Evolutionary conservation across 2,329 filamentous ascomycete species (phyloP), one percentile per base, ranked within the genome.

Genomic region (Alternaria brassicicola): DNA sequence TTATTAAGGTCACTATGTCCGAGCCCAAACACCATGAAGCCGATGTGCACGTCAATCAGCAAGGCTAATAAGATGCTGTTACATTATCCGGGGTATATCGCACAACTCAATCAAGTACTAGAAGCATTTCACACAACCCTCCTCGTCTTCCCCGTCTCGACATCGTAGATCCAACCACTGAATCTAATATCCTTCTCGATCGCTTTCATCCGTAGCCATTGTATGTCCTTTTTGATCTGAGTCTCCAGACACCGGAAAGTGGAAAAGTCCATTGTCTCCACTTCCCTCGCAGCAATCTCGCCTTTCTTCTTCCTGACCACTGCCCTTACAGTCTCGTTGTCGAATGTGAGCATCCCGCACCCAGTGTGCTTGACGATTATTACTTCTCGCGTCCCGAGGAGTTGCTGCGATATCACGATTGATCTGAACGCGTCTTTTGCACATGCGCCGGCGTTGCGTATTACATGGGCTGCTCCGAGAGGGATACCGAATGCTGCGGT

Each of bases 111-210:
- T 36, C 13, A 47, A 28, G 12, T 28, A 17, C 30, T 30, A 42
- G 7, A 43, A 15, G 4, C 17, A n/a, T 8, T 26, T 57, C 25
- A 63, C n/a, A 67, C 78, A 45, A 88, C 78, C 52, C 77, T 79
- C 62, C 79, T 82, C 47, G 84, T 82, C 74, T 81, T 88, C 0
- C 90, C 91, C 1, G 85, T 92, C 80, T 91, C 86, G 39, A 93
- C 89, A 68, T 93, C 88, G 78, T 93, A 93, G 2, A 93, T 78
- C 85, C 90, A 94, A 1, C 91, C 91, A 6, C 85, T 89, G 43
- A 93, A 82, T 0, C 78, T 77, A 3, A 91, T 83, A 25, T 78
- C 78, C 19, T 87, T 81, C 19, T 88, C 80, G 5, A 93, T 81
- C 15, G 89, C 80, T 52, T 84, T 84, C 48, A 75, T 80, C 75